Base-by-base conservation (phyloP, 1,139 yeast species). In the Kodamaea sp. region DNA sequence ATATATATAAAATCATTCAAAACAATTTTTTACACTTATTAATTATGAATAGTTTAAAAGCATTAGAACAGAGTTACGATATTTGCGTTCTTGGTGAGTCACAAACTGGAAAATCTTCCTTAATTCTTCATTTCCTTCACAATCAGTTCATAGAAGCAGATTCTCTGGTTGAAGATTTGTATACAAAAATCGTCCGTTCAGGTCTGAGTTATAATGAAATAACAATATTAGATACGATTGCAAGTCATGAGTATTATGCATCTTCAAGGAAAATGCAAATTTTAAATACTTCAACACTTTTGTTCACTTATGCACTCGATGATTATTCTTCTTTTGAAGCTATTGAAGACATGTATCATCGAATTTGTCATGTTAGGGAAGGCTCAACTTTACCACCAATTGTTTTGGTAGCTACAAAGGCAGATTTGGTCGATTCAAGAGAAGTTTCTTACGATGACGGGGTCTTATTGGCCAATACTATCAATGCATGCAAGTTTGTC, bases 31-130 rank as follows among this genome's bases (percentile, higher is more conserved):
- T 9, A 26, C 10, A 9, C 29, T n/a, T 8, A 9, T 31, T 9
- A 29, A 29, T 11, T 6, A 46, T 45, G 47, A 42, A 46, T 35
- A 34, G 43, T 11, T 39, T 45, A 2, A 55, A 50, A 10, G 58
- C 60, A 2, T 49, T 64, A 15, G 53, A 54, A 33, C 52, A 48
- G 9, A 54, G 49, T 24, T 66, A 53, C 39, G 73, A 67, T 37
- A 58, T 66, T 7, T 62, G 67, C 42, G 62, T 65, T 11, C 43
- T 65, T 15, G 73, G 73, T 2, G 48, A 53, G 10, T 52, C 46
- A n/a, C 43, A 44, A 7, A 41, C 53, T 4, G 73, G 73, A 2
- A 67, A 66, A 44, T 52, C 69, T 3, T 49, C 65, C 9, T 46
- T 67, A 7, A 51, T 65, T 2, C 43, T 57, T 9, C 50, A 49